Conservation (phyloP, 2,329 filamentous ascomycete species). For the Phaeosphaeria sp. region DNA sequence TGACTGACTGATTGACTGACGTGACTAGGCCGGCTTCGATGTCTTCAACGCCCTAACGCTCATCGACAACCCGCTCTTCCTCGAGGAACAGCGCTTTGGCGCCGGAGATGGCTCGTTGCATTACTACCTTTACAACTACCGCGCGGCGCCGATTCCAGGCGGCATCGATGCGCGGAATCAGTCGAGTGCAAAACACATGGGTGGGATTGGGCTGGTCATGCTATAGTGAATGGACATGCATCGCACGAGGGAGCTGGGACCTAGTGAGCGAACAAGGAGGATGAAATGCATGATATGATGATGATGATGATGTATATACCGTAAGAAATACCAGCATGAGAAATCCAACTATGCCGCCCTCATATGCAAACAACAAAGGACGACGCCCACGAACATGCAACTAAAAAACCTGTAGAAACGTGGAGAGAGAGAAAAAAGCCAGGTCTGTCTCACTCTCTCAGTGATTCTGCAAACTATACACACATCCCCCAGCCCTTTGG, state of each 20-base stretch:
- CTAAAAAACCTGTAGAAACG: too few relatives aligned
- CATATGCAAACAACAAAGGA: background rate
- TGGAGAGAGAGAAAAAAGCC: too few relatives aligned
- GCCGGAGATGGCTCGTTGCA: conserved; percentile 93
- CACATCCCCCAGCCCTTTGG: background rate
- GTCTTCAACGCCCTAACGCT: conserved; percentile 96
- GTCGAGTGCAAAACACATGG: conserved; percentile 77
- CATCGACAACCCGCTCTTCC: conserved; percentile 92
- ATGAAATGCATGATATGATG: background rate
- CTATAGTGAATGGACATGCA: conserved; percentile 54
- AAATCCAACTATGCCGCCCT: background rate
- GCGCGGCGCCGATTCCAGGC: conserved; percentile 81
- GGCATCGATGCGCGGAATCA: conserved; percentile 82
- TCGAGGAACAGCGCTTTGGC: conserved; percentile 93
- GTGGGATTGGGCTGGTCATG: conserved; percentile 91
- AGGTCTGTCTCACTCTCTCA: too few relatives aligned
- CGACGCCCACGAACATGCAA: background rate
- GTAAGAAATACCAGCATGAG: background rate
- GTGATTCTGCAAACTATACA: too few relatives aligned
- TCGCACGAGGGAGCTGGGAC: background rate
- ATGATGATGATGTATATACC: background rate
- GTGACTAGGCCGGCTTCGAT: conserved; percentile 73
- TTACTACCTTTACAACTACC: conserved; percentile 98
- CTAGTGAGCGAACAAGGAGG: background rate
- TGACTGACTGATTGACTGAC: conserved; percentile 3